Evolutionary conservation across 371 early-diverging fungal genomes (phyloP), one percentile per base, ranked within the genome.

Genomic region (Mucor circinelloides): DNA sequence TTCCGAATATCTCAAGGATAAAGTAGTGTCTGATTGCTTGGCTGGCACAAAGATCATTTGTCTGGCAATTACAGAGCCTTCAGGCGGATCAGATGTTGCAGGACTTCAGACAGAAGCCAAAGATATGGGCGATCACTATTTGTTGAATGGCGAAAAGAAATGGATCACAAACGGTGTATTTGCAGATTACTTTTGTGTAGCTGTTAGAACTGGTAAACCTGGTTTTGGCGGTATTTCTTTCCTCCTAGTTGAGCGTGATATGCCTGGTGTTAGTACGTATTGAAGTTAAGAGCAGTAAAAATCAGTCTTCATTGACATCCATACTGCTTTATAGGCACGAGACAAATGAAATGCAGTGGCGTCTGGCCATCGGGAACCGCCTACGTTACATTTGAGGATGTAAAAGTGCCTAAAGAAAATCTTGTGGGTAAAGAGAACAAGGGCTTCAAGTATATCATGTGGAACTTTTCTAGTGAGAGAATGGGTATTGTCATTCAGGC

Each of bases 61-160:
- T 61, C 77, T 95, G 69, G 88, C 87, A 42, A 88, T 90, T 55
- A 90, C 91, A 34, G 91, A 89, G 64, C 89, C 91, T n/a, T 75
- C 77, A n/a, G 89, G 85, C 32, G 91, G 91, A 6, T 88, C 88
- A 0, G 95, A 95, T 75, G 96, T 95, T 2, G 94, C 94, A 40
- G 89, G 89, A 68, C 71, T 95, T 25, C 73, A 73, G 17, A 88
- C 90, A 6, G 85, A 86, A 31, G 95, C 95, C 8, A 89, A 87
- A 66, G 89, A 91, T 74, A 81, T 87, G 61, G 82, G 88, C 12
- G 93, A 94, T 74, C 74, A 87, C 63, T 94, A 86, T 74, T 82
- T 95, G 44, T 79, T 93, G 50, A 93, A 93, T 66, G 93, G 94
- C 52, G 93, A 95, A 76, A 95, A 95, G 87, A 94, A 94, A 78